Evolutionary conservation across 1,284 basidiomycete species (phyloP).

Genomic region (Phylloboletellus chloephorus): DNA sequence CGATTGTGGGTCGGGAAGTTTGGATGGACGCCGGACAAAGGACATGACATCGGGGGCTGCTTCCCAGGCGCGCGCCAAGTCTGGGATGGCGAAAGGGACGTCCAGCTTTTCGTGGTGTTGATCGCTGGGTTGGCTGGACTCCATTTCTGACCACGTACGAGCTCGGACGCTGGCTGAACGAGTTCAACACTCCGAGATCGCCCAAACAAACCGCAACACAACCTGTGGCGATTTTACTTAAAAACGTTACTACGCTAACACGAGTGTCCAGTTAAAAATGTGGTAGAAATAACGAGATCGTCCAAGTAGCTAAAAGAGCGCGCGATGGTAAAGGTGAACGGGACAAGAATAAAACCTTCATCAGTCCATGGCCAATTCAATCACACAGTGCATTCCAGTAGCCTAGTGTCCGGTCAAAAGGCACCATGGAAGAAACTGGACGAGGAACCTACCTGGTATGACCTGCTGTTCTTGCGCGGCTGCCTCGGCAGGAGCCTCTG

Average conservation of each 20-base stretch:
- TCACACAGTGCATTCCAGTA: conserved; percentile 14
- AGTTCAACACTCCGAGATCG: too few relatives aligned
- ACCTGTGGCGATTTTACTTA: too few relatives aligned
- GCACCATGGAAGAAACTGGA: not conserved
- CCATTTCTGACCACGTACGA: conserved; percentile 9
- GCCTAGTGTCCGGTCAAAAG: conserved; percentile 4
- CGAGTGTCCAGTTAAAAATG: too few relatives aligned
- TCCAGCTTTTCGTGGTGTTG: not conserved
- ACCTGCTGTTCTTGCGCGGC: conserved; percentile 8
- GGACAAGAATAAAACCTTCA: not conserved
- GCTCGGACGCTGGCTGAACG: not conserved
- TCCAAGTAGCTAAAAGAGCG: too few relatives aligned
- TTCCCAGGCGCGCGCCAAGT: conserved; percentile 23
- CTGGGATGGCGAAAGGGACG: conserved; percentile 13
- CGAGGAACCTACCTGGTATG: conserved; percentile 13
- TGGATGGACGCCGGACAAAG: conserved; percentile 26
- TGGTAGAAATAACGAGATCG: too few relatives aligned
- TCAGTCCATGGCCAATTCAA: conserved; percentile 2
- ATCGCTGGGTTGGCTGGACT: not conserved
- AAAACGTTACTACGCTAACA: too few relatives aligned
- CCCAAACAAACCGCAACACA: too few relatives aligned
- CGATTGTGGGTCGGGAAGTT: conserved; percentile 9
- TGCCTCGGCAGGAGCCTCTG: conserved; percentile 11
- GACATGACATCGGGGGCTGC: conserved; percentile 6
- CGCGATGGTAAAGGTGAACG: conserved; percentile 1